Evolutionary conservation across 192 early-diverging fungal genomes (phyloP), one percentile per base, ranked within the genome.

Genomic region (Pilaira anomala): DNA sequence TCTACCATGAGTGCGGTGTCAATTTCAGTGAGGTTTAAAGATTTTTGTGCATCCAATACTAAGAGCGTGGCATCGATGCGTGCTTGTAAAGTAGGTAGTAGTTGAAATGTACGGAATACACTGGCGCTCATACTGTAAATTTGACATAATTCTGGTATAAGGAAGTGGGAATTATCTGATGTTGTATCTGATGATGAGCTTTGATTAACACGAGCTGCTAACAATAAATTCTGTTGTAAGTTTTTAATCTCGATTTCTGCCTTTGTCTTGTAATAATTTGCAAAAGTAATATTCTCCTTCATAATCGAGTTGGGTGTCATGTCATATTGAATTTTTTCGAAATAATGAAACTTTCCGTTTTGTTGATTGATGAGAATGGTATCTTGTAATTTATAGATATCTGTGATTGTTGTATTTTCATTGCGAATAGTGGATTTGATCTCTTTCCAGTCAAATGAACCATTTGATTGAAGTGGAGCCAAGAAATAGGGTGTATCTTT

Each of bases 41-140:
- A 40, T 18, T 53, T 3, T 44, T 76, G 72, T 39, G 86, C 71
- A 22, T 81, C 82, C 4, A 66, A 28, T 0, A 76, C 76, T 3
- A 82, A 59, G 13, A 92, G 58, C 0, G 84, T 60, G 0, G 85
- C 72, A 41, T 88, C 85, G 25, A 92, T 51, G 6, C 82, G 80
- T 22, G 67, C 62, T 26, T 86, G 72, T 7, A 89, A 67, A 8
- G 88, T 75, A 1, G 90, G 88, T 8, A 92, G 29, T 21, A 92
- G 9, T 51, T 72, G 68, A 0, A 71, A 52, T 13, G 70, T 66
- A 8, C 79, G 69, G 16, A 75, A 75, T 0, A 82, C 67, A 21
- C 77, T 75, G 5, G 77, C 71, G 3, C 41, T 54, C 1, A 80
- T 53, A 3, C 71, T 18, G 40, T 76, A 72, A 7, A 57, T 44